Base-by-base conservation (phyloP, 2,329 filamentous ascomycete genomes). In the Claviceps sp. region DNA sequence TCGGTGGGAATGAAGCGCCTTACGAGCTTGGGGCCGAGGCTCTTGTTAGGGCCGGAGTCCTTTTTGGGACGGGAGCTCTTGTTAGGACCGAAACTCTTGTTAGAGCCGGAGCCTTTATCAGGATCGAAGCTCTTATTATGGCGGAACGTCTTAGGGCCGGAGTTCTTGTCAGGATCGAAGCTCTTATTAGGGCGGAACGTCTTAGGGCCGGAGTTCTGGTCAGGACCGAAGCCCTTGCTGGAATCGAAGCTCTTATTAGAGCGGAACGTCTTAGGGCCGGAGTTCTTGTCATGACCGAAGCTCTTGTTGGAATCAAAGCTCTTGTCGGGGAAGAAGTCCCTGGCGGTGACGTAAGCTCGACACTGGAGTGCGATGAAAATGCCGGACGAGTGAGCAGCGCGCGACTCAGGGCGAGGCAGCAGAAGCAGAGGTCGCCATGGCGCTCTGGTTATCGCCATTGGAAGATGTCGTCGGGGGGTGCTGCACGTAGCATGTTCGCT, bases 361-460 rank as follows among this genome's bases (percentile, higher is more conserved):
- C 26, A 26, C 5, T 17, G 45, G 16, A 26, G 30, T 19, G 37
- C 13, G 5, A 22, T 34, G 47, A 13, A 39, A 4, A 37, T 10
- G 13, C 11, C 11, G 10, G 22, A 37, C 17, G 22, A 4, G 8
- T 7, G 17, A 8, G 16, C 44, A 4, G 14, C 16, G 22, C n/a
- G 16, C 5, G 40, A 42, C 10, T 14, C 3, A 16, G 17, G 16
- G 19, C 43, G 3, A 24, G 42, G 8, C 26, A 39, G 43, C 52
- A 53, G 48, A 30, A 44, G 43, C 48, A 53, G 48, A 22, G 48
- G 52, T 40, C 52, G 48, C 48, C 22, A 56, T 50, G 53, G 50
- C 51, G 56, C 54, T 56, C 49, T 57, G 54, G 55, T 52, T 61
- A 60, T 55, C 39, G 55, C 50, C 63, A 65, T 66, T 52, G 55